These are phyloP conservation scores for Adansonia madagascariensis DNA, from an alignment of 441 rosid species.

Conservation along the genomic window DNA sequence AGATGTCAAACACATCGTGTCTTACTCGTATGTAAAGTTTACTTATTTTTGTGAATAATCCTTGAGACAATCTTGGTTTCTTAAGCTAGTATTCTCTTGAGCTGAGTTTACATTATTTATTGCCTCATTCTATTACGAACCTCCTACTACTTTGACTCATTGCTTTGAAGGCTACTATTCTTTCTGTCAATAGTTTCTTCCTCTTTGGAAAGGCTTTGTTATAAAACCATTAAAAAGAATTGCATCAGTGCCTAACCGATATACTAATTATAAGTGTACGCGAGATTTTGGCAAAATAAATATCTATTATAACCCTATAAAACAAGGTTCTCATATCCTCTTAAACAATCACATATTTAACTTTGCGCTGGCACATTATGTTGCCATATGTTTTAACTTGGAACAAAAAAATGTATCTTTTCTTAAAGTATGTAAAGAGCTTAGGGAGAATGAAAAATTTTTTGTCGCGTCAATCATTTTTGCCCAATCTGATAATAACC, in stretches of 20 bases:
- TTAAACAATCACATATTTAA: background rate
- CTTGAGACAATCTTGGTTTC: slow-evolving; percentile 40
- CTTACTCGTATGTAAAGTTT: slow-evolving; percentile 47
- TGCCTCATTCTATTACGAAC: slow-evolving; percentile 33
- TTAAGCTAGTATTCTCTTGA: slow-evolving; percentile 27
- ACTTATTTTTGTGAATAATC: slow-evolving; percentile 42
- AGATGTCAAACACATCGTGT: slow-evolving; percentile 28
- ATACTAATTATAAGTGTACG: background rate
- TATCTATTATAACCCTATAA: background rate
- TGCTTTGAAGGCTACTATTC: slow-evolving; percentile 37
- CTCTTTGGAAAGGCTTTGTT: slow-evolving; percentile 70
- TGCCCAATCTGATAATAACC: background rate
- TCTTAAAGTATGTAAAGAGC: background rate
- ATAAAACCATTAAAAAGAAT: slow-evolving; percentile 25
- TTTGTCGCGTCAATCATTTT: background rate
- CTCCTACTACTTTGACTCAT: slow-evolving; percentile 40
- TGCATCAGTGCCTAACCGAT: background rate
- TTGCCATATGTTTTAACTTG: background rate
- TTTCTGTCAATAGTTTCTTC: slow-evolving; percentile 41
- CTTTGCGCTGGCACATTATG: background rate
- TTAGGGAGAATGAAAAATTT: background rate
- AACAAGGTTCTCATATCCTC: background rate
- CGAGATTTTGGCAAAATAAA: background rate
- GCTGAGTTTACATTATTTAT: slow-evolving; percentile 29
- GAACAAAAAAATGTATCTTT: background rate